These are phyloP conservation scores for Corymbia maculata DNA, from an alignment of 345 rosid species.

Conservation along the genomic window DNA sequence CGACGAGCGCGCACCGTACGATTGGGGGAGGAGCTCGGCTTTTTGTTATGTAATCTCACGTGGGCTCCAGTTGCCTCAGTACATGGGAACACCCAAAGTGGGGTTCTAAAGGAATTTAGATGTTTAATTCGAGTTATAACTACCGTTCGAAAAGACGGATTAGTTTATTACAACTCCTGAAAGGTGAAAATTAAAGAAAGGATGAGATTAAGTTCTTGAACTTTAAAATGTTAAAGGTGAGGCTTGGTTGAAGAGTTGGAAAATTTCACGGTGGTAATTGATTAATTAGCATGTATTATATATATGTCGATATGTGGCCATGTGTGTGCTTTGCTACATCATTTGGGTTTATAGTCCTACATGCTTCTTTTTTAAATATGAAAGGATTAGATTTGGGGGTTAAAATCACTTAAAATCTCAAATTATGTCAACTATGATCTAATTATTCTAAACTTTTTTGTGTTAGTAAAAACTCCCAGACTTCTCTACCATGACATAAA, in stretches of 20 bases:
- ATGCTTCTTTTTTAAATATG: background rate
- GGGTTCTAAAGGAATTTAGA: background rate
- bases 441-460: no score
- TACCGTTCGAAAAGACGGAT: background rate
- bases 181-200: no score
- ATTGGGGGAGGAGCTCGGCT: background rate
- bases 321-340: no score
- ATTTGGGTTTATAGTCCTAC: background rate
- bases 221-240: background rate
- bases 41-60: background rate
- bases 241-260: no score
- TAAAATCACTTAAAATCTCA: fast-evolving
- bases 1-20: background rate
- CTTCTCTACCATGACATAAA: no score
- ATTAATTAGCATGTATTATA: no score
- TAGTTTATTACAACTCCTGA: no score
- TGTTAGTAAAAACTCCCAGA: no score
- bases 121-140: background rate
- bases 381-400: background rate
- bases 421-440: fast-evolving
- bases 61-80: background rate
- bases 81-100: background rate
- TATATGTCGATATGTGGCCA: no score
- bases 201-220: no score
- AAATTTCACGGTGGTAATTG: no score